Evolutionary conservation across 2,329 filamentous ascomycete species (phyloP), one percentile per base, ranked within the genome.

Genomic region (Ophidiomyces ophidiicola): DNA sequence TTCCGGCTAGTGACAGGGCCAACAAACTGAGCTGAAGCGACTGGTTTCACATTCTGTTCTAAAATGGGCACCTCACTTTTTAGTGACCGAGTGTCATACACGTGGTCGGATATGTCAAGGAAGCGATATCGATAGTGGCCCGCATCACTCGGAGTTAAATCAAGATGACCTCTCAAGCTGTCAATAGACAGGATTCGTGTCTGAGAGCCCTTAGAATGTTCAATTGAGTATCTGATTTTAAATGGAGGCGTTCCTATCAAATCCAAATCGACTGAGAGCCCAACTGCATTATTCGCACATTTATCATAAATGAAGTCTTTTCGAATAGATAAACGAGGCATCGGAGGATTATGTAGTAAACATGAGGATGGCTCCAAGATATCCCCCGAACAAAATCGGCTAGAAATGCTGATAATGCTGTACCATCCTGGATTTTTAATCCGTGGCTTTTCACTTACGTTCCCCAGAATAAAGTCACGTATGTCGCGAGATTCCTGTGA

Each of bases 301-400:
- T 92, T 93, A 59, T 98, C 90, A 37, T 84, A 82, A 30, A 98
- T 86, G 46, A 86, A 80, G 50, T 93, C 82, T 5, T 77, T 71
- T 21, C 72, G 72, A 35, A 98, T 67, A 3, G 74, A 69, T 42
- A 98, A 59, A 40, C 80, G 76, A 6, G 90, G 90, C 60, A 94
- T 80, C 0, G 90, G 79, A 4, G 90, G 90, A 48, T 96, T 98
- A 48, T 92, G 71, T 39, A 98, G 67, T 43, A 94, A 69, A 58
- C 88, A 96, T n/a, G 87, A 90, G 2, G 88, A 83, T 19, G 90
- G 90, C 57, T 98, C 90, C 47, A 88, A 72, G 3, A 98, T 78
- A 50, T 96, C 87, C 32, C 90, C 90, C 23, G 76, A 69, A 54
- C 90, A 98, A 44, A 77, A 81, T 17, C 82, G 78, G 41, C 83